Evolutionary conservation across 306 rosid species (phyloP), one percentile per base, ranked within the genome.

Genomic region (peach (Prunus persica)): DNA sequence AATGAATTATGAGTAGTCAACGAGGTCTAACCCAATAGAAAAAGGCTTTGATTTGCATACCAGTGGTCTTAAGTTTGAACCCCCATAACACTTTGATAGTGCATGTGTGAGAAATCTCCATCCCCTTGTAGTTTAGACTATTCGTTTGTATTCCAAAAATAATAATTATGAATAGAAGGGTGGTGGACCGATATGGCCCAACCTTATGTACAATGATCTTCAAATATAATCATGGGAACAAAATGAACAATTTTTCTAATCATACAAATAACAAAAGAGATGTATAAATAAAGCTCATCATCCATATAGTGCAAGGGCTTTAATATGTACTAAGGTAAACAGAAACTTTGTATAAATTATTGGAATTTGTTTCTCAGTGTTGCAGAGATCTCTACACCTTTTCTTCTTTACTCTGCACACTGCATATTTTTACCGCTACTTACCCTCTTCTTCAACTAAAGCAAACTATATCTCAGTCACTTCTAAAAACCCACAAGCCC

Each of bases 361-460:
- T 77, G 34, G 43, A 32, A 66, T 32, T 18, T 55, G 74, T 71
- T 62, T 49, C 76, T 30, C 63, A 50, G 52, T 71, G 67, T 51
- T 50, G 66, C 82, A 65, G 78, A 72, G 75, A 72, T 65, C 51
- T 65, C 66, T 60, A 66, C 56, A 82, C 73, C 60, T 34, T 20
- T 61, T 57, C 66, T 52, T 63, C 34, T 60, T 58, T 63, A 16
- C 65, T 62, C 80, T 69, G 76, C 43, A 79, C 24, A 55, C 73
- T 52, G 73, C 49, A 32, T 61, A 18, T 54, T 10, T 61, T 62
- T 65, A 60, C 69, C 69, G 52, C 69, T 66, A 82, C 77, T 54
- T 28, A 20, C 69, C 46, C 52, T 68, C 83, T 63, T 70, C 76
- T 73, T 73, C 58, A 62, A 45, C 76, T 76, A 55, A 54, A 63